phyloP scores from a whole-genome alignment of 768 basidiomycete genomes.

The Leccinum disarticulatum region DNA sequence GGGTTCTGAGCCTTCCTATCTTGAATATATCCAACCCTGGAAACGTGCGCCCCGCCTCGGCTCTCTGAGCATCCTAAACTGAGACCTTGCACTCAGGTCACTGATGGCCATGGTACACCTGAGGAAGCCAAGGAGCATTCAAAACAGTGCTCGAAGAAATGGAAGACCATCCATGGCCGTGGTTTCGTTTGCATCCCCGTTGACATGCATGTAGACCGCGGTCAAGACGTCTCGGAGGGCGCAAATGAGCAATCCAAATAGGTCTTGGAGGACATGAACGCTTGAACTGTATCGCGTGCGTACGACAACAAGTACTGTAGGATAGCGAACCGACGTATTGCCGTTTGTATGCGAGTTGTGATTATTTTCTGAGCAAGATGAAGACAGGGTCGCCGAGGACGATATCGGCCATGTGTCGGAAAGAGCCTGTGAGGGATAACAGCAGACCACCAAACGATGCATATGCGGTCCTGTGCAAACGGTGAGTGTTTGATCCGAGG shows the following conservation, averaged over 20 bases:
- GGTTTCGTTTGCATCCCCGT: not conserved
- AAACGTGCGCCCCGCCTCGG: constrained; percentile 16
- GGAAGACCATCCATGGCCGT: not conserved
- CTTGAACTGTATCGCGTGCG: constrained; percentile 1
- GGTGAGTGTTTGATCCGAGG: constrained; percentile 3
- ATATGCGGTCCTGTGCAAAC: constrained; percentile 75
- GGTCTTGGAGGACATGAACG: constrained; percentile 8
- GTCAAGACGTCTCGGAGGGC: constrained; percentile 22
- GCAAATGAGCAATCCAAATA: constrained; percentile 18
- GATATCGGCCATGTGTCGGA: constrained; percentile 87
- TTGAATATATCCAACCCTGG: constrained; percentile 16
- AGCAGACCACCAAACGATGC: constrained; percentile 95
- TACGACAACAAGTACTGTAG: constrained; percentile 6
- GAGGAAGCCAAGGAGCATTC: constrained; percentile 25
- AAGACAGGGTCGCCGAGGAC: constrained; percentile 94
- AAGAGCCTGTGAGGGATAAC: constrained; percentile 90
- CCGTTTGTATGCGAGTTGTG: not conserved
- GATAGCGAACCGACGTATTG: constrained; percentile 1
- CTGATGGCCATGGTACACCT: constrained; percentile 15
- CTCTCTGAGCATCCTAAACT: not conserved
- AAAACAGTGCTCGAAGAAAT: constrained; percentile 26
- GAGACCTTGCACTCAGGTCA: constrained; percentile 11
- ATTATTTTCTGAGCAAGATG: constrained; percentile 77
- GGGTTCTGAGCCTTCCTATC: not conserved
- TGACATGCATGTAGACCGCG: constrained; percentile 12